Base-by-base conservation (phyloP, 306 rosid genomes). In the Cicer pinnatifidum region DNA sequence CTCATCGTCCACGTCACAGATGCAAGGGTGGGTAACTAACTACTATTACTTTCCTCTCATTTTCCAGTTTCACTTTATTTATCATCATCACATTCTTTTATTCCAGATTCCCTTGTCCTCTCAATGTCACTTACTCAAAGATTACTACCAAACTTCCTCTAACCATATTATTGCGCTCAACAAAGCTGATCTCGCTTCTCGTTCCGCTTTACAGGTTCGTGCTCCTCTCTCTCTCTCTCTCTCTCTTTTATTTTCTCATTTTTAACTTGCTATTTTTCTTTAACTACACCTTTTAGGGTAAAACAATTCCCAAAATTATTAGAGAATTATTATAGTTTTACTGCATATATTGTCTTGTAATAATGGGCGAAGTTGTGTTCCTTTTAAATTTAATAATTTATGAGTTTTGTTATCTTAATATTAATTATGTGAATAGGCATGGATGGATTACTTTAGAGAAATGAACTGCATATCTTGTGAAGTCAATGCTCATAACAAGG, bases 401-500 rank as follows among this genome's bases (percentile, higher is more conserved):
- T 77, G 54, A 75, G 0, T 50, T 46, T 63, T 10, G 47, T 58
- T 70, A n/a, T 56, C 38, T 56, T 63, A 39, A 28, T 33, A 28
- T 40, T 53, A 19, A 46, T 75, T 52, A 17, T 47, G 37, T 72
- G 47, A 70, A 64, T 61, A 93, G 98, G 96, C 46, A 37, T 93
- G 96, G 98, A 71, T 60, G 73, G 81, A 85, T 19, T 83, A 86
- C 72, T 85, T 88, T 80, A 88, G 73, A 72, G 79, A 81, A 70
- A 87, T 69, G 47, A 82, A 84, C 62, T 85, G 77, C 83, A 15
- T 78, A 64, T 80, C 87, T 8, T 91, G 76, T 82, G 92, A 84
- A 64, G 97, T 91, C 72, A 86, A 91, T 86, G 88, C 96, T 76
- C 97, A 93, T 73, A 89, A 93, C 71, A 88, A 89, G 82, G 93